Evolutionary conservation across 768 basidiomycete genomes (phyloP), one percentile per base, ranked within the genome.

Genomic region (Porphyrellus cyaneotinctus): DNA sequence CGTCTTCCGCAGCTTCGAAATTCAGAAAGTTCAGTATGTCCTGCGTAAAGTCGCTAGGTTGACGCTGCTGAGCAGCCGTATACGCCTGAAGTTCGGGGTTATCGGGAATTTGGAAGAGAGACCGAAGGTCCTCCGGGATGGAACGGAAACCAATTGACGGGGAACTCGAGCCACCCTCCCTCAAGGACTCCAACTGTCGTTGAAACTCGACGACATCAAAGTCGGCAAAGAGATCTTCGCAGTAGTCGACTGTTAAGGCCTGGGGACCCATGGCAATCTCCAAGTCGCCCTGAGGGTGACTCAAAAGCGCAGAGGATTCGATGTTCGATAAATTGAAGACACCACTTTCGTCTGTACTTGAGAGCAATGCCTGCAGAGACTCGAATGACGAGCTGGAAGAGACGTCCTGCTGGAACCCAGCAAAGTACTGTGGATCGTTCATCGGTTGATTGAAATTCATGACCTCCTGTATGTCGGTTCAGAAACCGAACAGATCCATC

Each of bases 11-110:
- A 31, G 49, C 63, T 3, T 69, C 74, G 6, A 75, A 67, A 49
- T 78, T 72, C 57, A 78, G 58, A 46, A 66, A 78, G 24, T 71
- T 57, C 56, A 76, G 68, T 35, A 69, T 62, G 10, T 76, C 68
- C 14, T 61, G 65, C 2, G 65, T 57, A 28, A 59, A 63, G 52
- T 54, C 23, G 43, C 57, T 67, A 47, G 52, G 59, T 31, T 58
- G 64, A 33, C 50, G 64, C 14, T 57, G 62, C 20, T 31, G 55
- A 4, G 51, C n/a, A 33, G 42, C 26, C 17, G 14, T 20, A 35
- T 68, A 64, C 6, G 43, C 49, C 12, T 58, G 47, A n/a, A 43
- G 8, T 11, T 59, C 63, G 1, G 56, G 33, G 28, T 59, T 52
- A 31, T 53, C 41, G 28, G 59, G 46, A 13, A 50, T 20, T 6